Evolutionary conservation across 805 yeast genomes (phyloP).

Genomic region (Dipodascopsis tothii): DNA sequence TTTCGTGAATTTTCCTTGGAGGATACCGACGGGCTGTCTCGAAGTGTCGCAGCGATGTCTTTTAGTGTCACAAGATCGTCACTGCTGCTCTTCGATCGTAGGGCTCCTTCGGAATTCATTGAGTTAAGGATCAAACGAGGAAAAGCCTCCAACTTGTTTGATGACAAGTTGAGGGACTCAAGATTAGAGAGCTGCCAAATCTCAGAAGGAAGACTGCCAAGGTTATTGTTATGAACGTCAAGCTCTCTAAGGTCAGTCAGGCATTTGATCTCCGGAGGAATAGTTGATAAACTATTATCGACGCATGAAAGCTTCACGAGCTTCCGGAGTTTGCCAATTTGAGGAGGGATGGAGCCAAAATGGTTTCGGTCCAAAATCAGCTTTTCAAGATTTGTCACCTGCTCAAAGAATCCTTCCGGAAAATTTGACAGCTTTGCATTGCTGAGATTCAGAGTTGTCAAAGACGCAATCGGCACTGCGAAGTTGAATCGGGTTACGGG

Average conservation of each 20-base stretch:
- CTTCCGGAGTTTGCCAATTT: slow-evolving; percentile 50
- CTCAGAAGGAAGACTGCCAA: slow-evolving; percentile 59
- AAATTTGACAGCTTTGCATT: slow-evolving; percentile 76
- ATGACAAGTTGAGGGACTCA: slow-evolving; percentile 58
- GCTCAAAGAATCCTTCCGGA: slow-evolving; percentile 53
- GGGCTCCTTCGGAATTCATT: slow-evolving; percentile 2
- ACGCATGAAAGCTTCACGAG: slow-evolving; percentile 62
- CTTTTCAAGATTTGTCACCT: slow-evolving; percentile 60
- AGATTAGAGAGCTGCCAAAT: slow-evolving; percentile 58
- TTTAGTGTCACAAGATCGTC: neutral
- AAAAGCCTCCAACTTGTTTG: slow-evolving; percentile 57
- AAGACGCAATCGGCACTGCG: slow-evolving; percentile 45
- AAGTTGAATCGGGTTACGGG: slow-evolving; percentile 68
- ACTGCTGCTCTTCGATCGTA: slow-evolving; percentile 7
- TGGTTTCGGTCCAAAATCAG: slow-evolving; percentile 75
- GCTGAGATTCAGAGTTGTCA: slow-evolving; percentile 67
- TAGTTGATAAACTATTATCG: slow-evolving; percentile 61
- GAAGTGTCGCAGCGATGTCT: too few relatives aligned
- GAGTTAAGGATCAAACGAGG: slow-evolving; percentile 34
- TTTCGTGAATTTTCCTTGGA: slow-evolving; percentile 1
- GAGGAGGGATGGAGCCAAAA: slow-evolving; percentile 65
- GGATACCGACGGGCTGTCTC: too few relatives aligned
- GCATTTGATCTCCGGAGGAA: slow-evolving; percentile 61
- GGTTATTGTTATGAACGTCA: slow-evolving; percentile 79
- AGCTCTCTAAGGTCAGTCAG: slow-evolving; percentile 54